Evolutionary conservation across 805 yeast genomes (phyloP), one percentile per base, ranked within the genome.

Genomic region (Metschnikowia chrysomelidarum): DNA sequence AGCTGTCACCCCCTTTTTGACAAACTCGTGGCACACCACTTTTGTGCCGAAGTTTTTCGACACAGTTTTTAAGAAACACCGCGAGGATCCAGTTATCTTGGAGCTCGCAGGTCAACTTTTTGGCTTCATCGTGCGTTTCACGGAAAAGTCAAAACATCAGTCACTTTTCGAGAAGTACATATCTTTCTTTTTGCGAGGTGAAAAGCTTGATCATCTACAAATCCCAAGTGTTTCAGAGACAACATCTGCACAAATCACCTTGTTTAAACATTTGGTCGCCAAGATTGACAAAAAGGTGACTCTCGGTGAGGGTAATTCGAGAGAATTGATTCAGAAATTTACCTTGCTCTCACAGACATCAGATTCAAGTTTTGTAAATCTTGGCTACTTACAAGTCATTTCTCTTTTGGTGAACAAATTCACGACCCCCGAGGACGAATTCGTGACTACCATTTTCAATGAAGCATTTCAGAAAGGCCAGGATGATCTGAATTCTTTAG

Each of bases 401-500:
- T 63, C 85, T 0, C 46, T 84, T 21, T 38, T 79, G 4, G 63
- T 73, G 16, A 86, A 86, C 59, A 57, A 67, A 46, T 65, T 55
- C 45, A 32, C 46, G 7, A 23, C 41, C 11, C 17, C 31, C 6
- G 32, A 41, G 9, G 51, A 44, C 27, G 45, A 41, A 7, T 12
- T n/a, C 12, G 39, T 39, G 4, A 32, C 31, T n/a, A 17, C 24
- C 3, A 15, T 27, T 12, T 29, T 44, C 20, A 20, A 13, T 5
- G 29, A 21, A 7, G 22, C 37, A 2, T 38, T 43, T 14, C 28
- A 23, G 5, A 14, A 16, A 14, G 40, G 34, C 6, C 24, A 30
- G n/a, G 20, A 25, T 1, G 43, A 47, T 7, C 16, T 38, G 2
- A 28, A 32, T 8, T 32, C 46, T 5, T 55, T 84, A 25, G 95